These are phyloP conservation scores for Wakefieldia striispora DNA, from an alignment of 768 basidiomycete species.

Conservation along the genomic window DNA sequence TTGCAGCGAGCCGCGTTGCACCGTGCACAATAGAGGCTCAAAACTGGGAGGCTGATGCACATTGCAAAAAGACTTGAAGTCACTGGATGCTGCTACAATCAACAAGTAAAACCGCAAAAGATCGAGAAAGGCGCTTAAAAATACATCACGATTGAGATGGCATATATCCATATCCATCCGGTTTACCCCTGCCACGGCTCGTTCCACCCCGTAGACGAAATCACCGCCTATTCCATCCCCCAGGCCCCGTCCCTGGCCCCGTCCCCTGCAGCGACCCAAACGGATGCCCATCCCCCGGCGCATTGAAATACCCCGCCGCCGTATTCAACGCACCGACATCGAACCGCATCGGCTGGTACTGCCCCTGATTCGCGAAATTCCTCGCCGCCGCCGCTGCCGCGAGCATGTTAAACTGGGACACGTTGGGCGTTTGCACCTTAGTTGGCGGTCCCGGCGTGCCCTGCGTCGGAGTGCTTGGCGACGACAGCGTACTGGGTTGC, in stretches of 20 bases:
- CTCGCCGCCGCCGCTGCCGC: conserved; percentile 23
- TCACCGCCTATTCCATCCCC: conserved; percentile 8
- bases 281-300: conserved; percentile 11
- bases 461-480: conserved; percentile 5
- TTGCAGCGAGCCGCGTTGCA: no score
- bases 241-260: not conserved
- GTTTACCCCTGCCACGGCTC: no score
- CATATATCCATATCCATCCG: no score
- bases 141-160: no score
- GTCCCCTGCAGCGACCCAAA: conserved; percentile 11
- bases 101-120: no score
- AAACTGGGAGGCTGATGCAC: no score
- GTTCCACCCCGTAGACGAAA: no score
- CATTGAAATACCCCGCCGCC: conserved; percentile 18
- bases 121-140: no score
- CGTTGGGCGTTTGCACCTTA: conserved; percentile 5
- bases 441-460: not conserved
- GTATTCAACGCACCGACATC: conserved; percentile 14
- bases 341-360: conserved; percentile 23
- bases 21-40: no score
- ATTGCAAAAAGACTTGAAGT: no score
- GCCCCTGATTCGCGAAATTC: conserved; percentile 22
- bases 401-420: conserved; percentile 29
- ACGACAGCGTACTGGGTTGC: conserved; percentile 1
- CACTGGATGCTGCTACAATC: no score